A percentile compares a stretch with the other conserved stretches of the same genome.
Evolutionary conservation across 73 alveolate genomes (phyloP).

Genomic region (Paramecium tetraurelia): DNA sequence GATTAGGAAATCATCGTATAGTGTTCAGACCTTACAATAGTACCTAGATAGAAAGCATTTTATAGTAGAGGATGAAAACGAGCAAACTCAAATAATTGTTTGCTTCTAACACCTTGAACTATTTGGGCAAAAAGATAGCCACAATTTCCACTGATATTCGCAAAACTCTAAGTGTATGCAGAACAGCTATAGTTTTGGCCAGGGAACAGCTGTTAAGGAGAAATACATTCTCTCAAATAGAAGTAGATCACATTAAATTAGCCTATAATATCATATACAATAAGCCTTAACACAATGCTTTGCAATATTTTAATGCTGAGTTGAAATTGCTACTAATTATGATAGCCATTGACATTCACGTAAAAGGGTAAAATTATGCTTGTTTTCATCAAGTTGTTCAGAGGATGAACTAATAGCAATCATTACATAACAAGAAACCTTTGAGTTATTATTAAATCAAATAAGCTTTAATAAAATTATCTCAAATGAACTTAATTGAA

Average conservation of each 20-base stretch:
- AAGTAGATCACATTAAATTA: slow-evolving; percentile 47
- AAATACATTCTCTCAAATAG: not conserved
- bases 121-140: slow-evolving; percentile 83
- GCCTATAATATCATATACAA: slow-evolving; percentile 20
- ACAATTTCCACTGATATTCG: slow-evolving; percentile 89
- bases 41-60: slow-evolving; percentile 76
- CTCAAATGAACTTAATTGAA: not conserved
- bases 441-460: not conserved
- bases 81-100: slow-evolving; percentile 67
- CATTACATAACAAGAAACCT: not conserved
- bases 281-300: not conserved
- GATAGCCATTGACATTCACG: slow-evolving; percentile 40
- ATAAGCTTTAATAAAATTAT: not conserved
- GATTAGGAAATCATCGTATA: slow-evolving; percentile 91
- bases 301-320: not conserved
- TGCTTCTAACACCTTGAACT: slow-evolving; percentile 66
- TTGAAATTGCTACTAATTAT: not conserved
- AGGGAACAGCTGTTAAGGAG: slow-evolving; percentile 10
- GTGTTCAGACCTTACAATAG: slow-evolving; percentile 88
- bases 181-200: slow-evolving; percentile 84
- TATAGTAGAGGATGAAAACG: slow-evolving; percentile 72
- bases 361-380: not conserved
- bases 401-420: not conserved
- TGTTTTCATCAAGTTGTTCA: not conserved
- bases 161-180: slow-evolving; percentile 79